Evolutionary conservation across 768 basidiomycete genomes (phyloP), one percentile per base, ranked within the genome.

Genomic region (Auriculariales sp.): DNA sequence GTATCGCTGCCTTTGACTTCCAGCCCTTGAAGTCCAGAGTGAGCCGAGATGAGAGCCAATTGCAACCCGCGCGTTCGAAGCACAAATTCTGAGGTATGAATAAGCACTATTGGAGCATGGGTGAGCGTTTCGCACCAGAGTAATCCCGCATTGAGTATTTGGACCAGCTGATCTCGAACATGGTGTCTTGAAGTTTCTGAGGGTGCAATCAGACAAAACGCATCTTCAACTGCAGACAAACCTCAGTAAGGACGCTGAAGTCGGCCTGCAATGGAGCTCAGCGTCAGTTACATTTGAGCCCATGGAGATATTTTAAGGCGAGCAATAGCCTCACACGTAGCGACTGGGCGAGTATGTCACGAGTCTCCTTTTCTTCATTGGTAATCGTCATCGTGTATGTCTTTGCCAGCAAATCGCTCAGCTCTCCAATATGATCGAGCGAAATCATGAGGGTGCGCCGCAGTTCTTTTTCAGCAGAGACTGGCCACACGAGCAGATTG

Each of bases 141-240:
- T 48, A 52, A 36, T 53, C 59, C 3, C 52, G 31, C 50, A 64
- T 55, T 11, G 54, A 54, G 46, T 51, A 62, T 3, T 51, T 51
- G n/a, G 61, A 60, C 44, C 51, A 64, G 50, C 61, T 62, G 48
- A 64, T 54, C 48, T 64, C 58, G 27, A 62, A 42, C 5, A 53
- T 52, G 4, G 61, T 59, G 29, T 52, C 54, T 2, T 49, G 57
- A 14, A 62, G 42, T 42, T 61, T 57, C 49, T 57, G 50, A n/a
- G n/a, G n/a, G n/a, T n/a, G n/a, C n/a, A n/a, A n/a, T n/a, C n/a
- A n/a, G n/a, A n/a, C n/a, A n/a, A n/a, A n/a, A n/a, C n/a, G n/a
- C n/a, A n/a, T n/a, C n/a, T n/a, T n/a, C n/a, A n/a, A n/a, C n/a
- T n/a, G n/a, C n/a, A n/a, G n/a, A n/a, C n/a, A n/a, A n/a, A 53